Conservation (phyloP, 345 rosid genomes). For the Cardiospermum halicacabum region DNA sequence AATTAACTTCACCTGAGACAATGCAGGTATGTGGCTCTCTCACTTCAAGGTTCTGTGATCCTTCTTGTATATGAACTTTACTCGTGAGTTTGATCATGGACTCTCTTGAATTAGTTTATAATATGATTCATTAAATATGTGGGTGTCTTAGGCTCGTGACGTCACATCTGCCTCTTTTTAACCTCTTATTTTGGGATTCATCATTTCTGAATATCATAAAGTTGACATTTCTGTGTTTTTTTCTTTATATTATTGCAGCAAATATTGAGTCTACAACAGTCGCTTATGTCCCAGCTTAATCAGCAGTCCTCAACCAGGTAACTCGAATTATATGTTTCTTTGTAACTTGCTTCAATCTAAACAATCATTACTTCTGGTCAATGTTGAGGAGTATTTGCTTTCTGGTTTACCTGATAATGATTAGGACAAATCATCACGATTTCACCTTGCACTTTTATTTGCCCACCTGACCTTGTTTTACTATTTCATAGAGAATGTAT, state of each 20-base stretch:
- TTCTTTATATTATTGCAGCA: conserved; percentile 34
- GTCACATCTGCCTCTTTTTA: not conserved
- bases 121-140: not conserved
- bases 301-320: conserved; percentile 51
- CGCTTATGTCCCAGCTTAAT: conserved; percentile 46
- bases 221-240: conserved; percentile 10
- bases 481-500: not conserved
- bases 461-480: not conserved
- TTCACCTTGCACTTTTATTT: not conserved
- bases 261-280: conserved; percentile 52
- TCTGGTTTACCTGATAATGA: not conserved
- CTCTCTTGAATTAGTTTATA: not conserved
- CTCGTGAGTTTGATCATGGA: not conserved
- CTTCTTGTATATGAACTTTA: not conserved
- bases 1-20: conserved; percentile 59
- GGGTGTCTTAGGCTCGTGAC: not conserved
- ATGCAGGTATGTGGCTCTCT: conserved; percentile 40
- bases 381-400: not conserved
- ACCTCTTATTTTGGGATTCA: not conserved
- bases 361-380: not conserved
- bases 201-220: not conserved
- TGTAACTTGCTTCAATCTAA: not conserved
- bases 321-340: conserved; percentile 15
- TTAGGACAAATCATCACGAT: not conserved
- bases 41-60: not conserved